Evolutionary conservation across 495 filamentous ascomycete genomes (phyloP).

Genomic region (Staphylotrichum tortipilum): DNA sequence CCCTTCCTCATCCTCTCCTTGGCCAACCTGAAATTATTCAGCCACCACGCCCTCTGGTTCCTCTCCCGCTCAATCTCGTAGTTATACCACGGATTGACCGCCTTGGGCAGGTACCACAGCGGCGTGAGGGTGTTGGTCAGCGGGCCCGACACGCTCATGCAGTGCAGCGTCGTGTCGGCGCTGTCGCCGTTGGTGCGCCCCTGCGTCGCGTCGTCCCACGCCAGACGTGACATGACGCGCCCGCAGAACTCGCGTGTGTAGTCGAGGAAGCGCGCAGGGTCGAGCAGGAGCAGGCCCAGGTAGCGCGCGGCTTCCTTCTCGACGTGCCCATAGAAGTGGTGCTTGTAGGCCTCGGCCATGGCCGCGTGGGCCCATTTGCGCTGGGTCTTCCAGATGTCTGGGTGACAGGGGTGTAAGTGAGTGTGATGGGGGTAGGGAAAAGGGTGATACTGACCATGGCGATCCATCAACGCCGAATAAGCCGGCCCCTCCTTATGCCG

Average conservation of each 20-base stretch:
- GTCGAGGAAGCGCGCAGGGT: constrained; percentile 37
- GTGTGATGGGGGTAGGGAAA: neutral
- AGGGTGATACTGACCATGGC: constrained; percentile 29
- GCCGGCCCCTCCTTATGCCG: constrained; percentile 39
- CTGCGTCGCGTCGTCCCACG: constrained; percentile 40
- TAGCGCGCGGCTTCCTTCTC: constrained; percentile 37
- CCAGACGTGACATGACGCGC: constrained; percentile 39
- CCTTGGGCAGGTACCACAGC: constrained; percentile 33
- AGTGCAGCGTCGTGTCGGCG: constrained; percentile 38
- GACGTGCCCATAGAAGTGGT: constrained; percentile 42
- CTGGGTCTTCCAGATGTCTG: constrained; percentile 39
- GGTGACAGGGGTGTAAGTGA: neutral
- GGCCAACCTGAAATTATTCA: constrained; percentile 31
- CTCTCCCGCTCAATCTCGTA: constrained; percentile 35
- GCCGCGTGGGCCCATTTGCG: constrained; percentile 42
- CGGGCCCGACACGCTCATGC: constrained; percentile 42
- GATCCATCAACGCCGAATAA: constrained; percentile 42
- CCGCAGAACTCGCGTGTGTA: constrained; percentile 40
- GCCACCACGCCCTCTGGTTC: constrained; percentile 38
- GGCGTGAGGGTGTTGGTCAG: constrained; percentile 41
- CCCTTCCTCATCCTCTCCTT: constrained; percentile 32
- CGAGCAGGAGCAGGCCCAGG: constrained; percentile 34
- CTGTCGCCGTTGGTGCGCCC: constrained; percentile 35
- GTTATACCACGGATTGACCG: constrained; percentile 38
- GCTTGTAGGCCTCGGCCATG: constrained; percentile 38